Conservation (phyloP, 331 rosid species). For the Erythrophleum ivorense region DNA sequence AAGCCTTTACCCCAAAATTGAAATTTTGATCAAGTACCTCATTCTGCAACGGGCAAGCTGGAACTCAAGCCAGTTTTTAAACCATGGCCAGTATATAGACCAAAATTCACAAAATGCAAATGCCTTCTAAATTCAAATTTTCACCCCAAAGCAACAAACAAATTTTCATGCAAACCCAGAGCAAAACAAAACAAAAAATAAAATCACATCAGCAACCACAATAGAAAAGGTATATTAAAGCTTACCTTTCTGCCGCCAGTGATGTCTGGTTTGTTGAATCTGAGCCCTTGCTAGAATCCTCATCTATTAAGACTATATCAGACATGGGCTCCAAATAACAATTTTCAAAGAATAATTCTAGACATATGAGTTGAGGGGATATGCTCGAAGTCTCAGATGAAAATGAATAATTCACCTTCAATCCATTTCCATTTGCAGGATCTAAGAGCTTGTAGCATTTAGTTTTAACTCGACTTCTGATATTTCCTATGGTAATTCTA, state of each 20-base stretch:
- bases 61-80: slow-evolving; percentile 22
- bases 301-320: slow-evolving; percentile 66
- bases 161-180: not conserved
- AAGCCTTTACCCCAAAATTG: not conserved
- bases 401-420: slow-evolving; percentile 85
- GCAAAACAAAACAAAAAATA: not conserved
- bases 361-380: slow-evolving; percentile 79
- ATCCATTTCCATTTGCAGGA: slow-evolving; percentile 87
- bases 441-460: slow-evolving; percentile 78
- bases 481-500: slow-evolving; percentile 83
- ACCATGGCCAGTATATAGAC: slow-evolving; percentile 7
- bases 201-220: slow-evolving; percentile 24
- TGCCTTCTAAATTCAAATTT: slow-evolving; percentile 28
- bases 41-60: not conserved
- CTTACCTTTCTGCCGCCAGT: slow-evolving; percentile 64
- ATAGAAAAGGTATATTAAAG: slow-evolving; percentile 33
- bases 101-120: slow-evolving; percentile 26
- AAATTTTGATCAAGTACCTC: not conserved
- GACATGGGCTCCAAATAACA: slow-evolving; percentile 75
- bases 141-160: slow-evolving; percentile 13
- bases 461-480: slow-evolving; percentile 63
- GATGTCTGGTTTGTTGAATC: slow-evolving; percentile 56
- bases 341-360: slow-evolving; percentile 76
- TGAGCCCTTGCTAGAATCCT: slow-evolving; percentile 60
- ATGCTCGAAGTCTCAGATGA: slow-evolving; percentile 71